These are phyloP conservation scores for Trypanosomatidae sp. DNA, from an alignment of 208 protist species.

Conservation along the genomic window DNA sequence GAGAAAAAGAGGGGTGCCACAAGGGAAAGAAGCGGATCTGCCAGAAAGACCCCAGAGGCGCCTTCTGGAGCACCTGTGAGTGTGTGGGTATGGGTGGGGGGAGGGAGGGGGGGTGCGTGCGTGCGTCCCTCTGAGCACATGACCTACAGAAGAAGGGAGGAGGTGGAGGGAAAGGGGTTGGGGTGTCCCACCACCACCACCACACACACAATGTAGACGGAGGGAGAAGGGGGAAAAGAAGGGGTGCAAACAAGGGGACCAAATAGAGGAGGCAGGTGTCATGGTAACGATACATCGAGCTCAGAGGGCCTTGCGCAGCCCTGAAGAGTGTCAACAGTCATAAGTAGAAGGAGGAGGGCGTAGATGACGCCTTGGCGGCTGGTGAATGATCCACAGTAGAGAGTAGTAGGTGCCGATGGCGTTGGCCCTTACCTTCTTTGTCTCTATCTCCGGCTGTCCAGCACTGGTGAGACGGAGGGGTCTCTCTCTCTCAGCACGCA, in stretches of 20 bases:
- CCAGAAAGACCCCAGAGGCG: not conserved
- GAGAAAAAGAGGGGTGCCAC: not conserved
- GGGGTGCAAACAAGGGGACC: not conserved
- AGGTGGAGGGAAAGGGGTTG: too few species aligned
- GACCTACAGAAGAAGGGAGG: not conserved
- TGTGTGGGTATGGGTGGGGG: not conserved
- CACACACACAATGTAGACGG: not conserved
- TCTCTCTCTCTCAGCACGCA: not conserved
- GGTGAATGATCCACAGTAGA: not conserved
- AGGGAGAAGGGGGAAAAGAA: not conserved
- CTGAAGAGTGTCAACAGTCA: not conserved
- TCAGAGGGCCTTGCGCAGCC: not conserved
- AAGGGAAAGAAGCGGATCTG: not conserved
- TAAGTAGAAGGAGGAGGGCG: not conserved
- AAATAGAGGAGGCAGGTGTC: not conserved
- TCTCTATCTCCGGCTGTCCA: not conserved
- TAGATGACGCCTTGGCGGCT: not conserved
- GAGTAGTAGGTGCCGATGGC: not conserved
- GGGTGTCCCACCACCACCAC: not conserved
- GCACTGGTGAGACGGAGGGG: not conserved
- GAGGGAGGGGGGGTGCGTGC: not conserved
- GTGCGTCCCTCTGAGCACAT: not conserved
- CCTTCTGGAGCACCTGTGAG: too few species aligned
- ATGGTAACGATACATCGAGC: not conserved
- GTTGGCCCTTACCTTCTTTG: not conserved